Percentiles rank a stretch among this genome's conserved stretches.
Evolutionary conservation across 2,329 filamentous ascomycete genomes (phyloP).

Genomic region (Davidsoniella eucalypti): DNA sequence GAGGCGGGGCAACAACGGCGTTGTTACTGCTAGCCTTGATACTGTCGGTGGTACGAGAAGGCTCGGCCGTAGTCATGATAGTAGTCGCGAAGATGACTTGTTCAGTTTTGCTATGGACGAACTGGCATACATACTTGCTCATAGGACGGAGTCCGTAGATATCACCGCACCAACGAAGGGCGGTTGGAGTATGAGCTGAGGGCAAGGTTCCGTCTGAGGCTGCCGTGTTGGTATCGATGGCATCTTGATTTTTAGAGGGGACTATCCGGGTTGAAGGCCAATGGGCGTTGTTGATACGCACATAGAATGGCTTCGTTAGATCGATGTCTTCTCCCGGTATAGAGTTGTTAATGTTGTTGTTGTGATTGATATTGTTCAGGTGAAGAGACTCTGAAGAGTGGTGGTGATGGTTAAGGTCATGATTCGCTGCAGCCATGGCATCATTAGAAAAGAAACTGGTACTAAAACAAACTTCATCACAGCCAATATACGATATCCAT

Average conservation of each 20-base stretch:
- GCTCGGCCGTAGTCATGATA: constrained; percentile 46
- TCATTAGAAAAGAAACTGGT: constrained; percentile 46
- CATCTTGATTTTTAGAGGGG: constrained; percentile 22
- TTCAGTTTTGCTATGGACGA: constrained; percentile 50
- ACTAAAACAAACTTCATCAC: constrained; percentile 62
- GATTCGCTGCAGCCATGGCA: constrained; percentile 17
- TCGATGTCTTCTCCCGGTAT: constrained; percentile 36
- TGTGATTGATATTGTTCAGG: constrained; percentile 19
- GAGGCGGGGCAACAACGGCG: constrained; percentile 16
- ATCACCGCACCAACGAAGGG: constrained; percentile 50
- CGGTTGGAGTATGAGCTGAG: constrained; percentile 17
- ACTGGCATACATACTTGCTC: constrained; percentile 65
- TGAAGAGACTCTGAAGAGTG: constrained; percentile 10
- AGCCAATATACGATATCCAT: constrained; percentile 67
- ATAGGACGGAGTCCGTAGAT: constrained; percentile 54
- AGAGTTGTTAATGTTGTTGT: constrained; percentile 14
- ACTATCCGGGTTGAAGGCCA: constrained; percentile 66
- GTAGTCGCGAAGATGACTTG: constrained; percentile 54
- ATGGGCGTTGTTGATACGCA: constrained; percentile 60
- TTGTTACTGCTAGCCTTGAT: constrained; percentile 18
- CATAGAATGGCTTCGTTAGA: constrained; percentile 58
- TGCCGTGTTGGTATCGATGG: not conserved
- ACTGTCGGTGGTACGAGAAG: constrained; percentile 20
- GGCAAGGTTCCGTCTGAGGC: constrained; percentile 8
- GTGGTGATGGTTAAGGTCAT: constrained; percentile 15